Percentiles rank a stretch among this genome's conserved stretches.
phyloP scores from a whole-genome alignment of 2,329 filamentous ascomycete species.

The Arthroderma sp. region DNA sequence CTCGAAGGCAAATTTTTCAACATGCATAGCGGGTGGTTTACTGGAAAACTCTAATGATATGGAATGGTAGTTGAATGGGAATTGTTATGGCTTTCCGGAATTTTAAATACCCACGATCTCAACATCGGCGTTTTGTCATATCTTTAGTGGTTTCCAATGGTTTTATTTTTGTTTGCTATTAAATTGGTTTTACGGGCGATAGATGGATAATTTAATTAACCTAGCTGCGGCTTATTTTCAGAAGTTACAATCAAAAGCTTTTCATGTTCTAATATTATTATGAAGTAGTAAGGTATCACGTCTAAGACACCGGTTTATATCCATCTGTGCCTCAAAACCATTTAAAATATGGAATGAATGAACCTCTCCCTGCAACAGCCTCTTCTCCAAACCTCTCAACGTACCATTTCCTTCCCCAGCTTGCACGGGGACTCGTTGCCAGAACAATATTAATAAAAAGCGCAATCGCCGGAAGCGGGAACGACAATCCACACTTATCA shows the following conservation, averaged over 20 bases:
- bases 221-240: not conserved
- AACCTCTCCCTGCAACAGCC: conserved; percentile 60
- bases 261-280: not conserved
- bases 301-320: not conserved
- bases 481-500: conserved; percentile 30
- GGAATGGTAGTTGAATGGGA: conserved; percentile 9
- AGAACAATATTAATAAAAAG: conserved; percentile 78
- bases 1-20: conserved; percentile 11
- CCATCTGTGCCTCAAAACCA: conserved; percentile 19
- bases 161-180: conserved; percentile 1
- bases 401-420: conserved; percentile 78
- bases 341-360: conserved; percentile 49
- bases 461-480: conserved; percentile 57
- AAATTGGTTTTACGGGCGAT: not conserved
- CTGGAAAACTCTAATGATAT: conserved; percentile 4
- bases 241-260: not conserved
- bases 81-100: conserved; percentile 13
- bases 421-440: conserved; percentile 80
- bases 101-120: conserved; percentile 34
- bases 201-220: too few relatives aligned
- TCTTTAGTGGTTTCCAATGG: conserved; percentile 11
- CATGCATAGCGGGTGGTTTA: conserved; percentile 10
- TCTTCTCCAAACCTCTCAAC: conserved; percentile 74
- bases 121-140: conserved; percentile 34
- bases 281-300: not conserved